Evolutionary conservation across 768 basidiomycete species (phyloP).

Genomic region (Naganishia friedmannii): DNA sequence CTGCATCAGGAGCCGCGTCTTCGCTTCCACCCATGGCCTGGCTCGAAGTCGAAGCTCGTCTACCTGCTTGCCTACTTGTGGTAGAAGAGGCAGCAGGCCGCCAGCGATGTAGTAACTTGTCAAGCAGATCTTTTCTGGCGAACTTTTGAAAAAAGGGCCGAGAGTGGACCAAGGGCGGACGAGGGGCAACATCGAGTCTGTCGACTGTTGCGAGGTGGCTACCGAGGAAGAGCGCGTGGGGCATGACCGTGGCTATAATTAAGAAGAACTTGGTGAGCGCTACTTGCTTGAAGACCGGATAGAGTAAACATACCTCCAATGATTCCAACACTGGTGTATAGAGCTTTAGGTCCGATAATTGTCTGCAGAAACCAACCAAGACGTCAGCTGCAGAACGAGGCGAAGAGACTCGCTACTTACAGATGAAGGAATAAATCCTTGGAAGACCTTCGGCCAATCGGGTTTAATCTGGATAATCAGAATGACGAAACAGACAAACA

Average conservation of each 20-base stretch:
- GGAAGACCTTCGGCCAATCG: conserved; percentile 69
- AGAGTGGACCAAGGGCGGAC: not conserved
- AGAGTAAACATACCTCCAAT: conserved; percentile 42
- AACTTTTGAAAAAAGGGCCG: not conserved
- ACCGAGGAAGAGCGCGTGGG: conserved; percentile 85
- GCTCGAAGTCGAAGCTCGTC: not conserved
- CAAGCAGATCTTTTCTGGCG: not conserved
- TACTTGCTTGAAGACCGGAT: not conserved
- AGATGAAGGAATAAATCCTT: conserved; percentile 72
- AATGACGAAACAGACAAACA: conserved; percentile 73
- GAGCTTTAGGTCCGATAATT: conserved; percentile 50
- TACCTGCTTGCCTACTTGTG: not conserved
- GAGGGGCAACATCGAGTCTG: conserved; percentile 55
- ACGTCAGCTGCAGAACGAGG: not conserved
- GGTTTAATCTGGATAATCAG: conserved; percentile 70
- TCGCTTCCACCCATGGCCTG: not conserved
- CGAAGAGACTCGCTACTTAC: conserved; percentile 33
- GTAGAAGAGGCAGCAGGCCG: not conserved
- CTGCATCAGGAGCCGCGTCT: not conserved
- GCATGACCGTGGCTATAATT: conserved; percentile 82
- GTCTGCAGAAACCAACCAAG: conserved; percentile 12
- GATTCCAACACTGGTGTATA: conserved; percentile 50
- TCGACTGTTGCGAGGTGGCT: conserved; percentile 71
- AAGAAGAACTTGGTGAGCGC: not conserved
- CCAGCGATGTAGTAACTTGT: not conserved